Conservation (phyloP, 345 rosid genomes). For the Cardamine occulta region DNA sequence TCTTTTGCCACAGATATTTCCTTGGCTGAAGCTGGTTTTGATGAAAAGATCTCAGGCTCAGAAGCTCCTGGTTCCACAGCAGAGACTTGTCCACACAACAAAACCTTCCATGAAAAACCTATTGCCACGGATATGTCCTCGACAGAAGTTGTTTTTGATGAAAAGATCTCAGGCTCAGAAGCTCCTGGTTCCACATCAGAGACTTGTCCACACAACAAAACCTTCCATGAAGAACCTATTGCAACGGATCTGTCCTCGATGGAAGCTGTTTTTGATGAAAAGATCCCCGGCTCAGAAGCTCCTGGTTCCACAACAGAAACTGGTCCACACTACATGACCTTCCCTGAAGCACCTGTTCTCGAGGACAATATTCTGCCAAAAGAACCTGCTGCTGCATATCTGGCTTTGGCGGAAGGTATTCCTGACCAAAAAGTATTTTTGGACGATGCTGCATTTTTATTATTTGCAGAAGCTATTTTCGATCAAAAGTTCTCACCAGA, state of each 20-base stretch:
- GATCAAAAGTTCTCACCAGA: conserved; percentile 46
- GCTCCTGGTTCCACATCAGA: conserved; percentile 5
- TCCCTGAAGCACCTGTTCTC: conserved; percentile 17
- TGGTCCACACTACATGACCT: not conserved
- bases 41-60: conserved; percentile 7
- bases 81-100: not conserved
- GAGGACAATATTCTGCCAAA: conserved; percentile 13
- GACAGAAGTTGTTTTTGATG: not conserved
- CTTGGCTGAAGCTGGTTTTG: not conserved
- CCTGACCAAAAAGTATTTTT: conserved; percentile 44
- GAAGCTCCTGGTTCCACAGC: conserved; percentile 17
- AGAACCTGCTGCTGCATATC: conserved; percentile 37
- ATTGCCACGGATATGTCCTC: not conserved
- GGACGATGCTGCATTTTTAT: conserved; percentile 44
- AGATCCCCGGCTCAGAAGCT: not conserved
- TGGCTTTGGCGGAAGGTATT: conserved; percentile 41
- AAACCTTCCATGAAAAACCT: conserved; percentile 13
- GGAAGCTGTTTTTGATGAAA: conserved; percentile 1
- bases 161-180: conserved; percentile 17
- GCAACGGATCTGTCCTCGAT: not conserved
- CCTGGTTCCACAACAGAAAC: conserved; percentile 1
- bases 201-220: not conserved
- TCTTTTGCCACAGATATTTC: conserved; percentile 9
- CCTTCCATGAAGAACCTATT: conserved; percentile 3
- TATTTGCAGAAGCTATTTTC: conserved; percentile 46